Conservation (phyloP, 2,329 filamentous ascomycete species). For the Didymosphaeria variabile region DNA sequence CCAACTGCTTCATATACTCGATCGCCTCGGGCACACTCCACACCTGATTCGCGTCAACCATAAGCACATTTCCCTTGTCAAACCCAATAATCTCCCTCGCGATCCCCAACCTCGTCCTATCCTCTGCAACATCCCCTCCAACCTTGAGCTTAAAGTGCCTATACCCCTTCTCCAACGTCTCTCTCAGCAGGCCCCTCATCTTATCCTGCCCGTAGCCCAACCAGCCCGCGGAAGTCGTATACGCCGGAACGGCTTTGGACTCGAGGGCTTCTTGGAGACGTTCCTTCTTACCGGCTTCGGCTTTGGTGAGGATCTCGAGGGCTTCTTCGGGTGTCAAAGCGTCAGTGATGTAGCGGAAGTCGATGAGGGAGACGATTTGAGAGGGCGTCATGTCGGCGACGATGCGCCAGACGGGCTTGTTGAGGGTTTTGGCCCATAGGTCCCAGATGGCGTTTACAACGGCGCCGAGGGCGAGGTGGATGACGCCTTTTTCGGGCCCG, state of each 20-base stretch:
- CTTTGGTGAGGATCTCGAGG: conserved; percentile 71
- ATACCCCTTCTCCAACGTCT: conserved; percentile 81
- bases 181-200: conserved; percentile 76
- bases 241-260: conserved; percentile 82
- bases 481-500: conserved; percentile 91
- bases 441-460: conserved; percentile 95
- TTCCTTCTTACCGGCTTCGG: conserved; percentile 72
- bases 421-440: conserved; percentile 87
- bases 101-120: conserved; percentile 74
- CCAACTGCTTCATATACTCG: conserved; percentile 82
- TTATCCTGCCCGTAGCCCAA: conserved; percentile 90
- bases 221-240: conserved; percentile 92
- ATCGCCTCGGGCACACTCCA: conserved; percentile 93
- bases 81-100: conserved; percentile 83
- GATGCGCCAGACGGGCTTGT: conserved; percentile 90
- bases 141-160: conserved; percentile 93
- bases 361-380: conserved; percentile 86
- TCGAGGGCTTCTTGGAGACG: conserved; percentile 77
- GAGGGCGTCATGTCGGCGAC: conserved; percentile 90
- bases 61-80: conserved; percentile 83
- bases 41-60: conserved; percentile 93
- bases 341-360: conserved; percentile 94
- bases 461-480: conserved; percentile 87
- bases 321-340: conserved; percentile 90
- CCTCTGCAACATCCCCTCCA: conserved; percentile 75